These are phyloP conservation scores for Oenanthe javanica DNA, from an alignment of 140 eudicot genomes.

Conservation along the genomic window DNA sequence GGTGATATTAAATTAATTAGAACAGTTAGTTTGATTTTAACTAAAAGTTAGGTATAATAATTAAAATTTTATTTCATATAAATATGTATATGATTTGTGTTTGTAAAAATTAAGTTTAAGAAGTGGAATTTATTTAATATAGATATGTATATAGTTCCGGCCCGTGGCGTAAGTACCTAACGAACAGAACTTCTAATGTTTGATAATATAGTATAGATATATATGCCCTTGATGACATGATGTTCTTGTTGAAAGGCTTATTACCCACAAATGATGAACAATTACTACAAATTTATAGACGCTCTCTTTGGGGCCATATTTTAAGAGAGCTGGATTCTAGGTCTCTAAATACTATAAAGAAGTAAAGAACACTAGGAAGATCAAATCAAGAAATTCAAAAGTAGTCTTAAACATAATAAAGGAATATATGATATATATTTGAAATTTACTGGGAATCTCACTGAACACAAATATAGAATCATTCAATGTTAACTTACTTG, in stretches of 20 bases:
- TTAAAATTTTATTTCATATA: too few relatives aligned
- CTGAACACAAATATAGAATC: background rate
- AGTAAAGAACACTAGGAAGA: background rate
- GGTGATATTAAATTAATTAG: too few relatives aligned
- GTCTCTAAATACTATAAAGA: background rate
- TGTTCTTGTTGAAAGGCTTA: background rate
- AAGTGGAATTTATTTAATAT: too few relatives aligned
- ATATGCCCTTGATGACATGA: background rate
- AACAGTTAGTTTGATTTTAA: too few relatives aligned
- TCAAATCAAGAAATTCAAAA: background rate
- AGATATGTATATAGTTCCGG: too few relatives aligned
- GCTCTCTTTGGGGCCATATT: background rate
- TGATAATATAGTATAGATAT: too few relatives aligned
- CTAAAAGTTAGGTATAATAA: too few relatives aligned
- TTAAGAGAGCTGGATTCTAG: background rate
- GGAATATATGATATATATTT: background rate
- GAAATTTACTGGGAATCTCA: background rate
- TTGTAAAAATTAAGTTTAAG: too few relatives aligned
- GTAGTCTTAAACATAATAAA: background rate
- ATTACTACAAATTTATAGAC: background rate
- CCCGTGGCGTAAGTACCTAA: too few relatives aligned
- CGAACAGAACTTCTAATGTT: too few relatives aligned
- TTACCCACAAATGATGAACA: background rate
- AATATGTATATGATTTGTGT: too few relatives aligned
- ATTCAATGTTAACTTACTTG: background rate